Evolutionary conservation across 345 rosid species (phyloP).

Genomic region (Anastatica hierochuntica): DNA sequence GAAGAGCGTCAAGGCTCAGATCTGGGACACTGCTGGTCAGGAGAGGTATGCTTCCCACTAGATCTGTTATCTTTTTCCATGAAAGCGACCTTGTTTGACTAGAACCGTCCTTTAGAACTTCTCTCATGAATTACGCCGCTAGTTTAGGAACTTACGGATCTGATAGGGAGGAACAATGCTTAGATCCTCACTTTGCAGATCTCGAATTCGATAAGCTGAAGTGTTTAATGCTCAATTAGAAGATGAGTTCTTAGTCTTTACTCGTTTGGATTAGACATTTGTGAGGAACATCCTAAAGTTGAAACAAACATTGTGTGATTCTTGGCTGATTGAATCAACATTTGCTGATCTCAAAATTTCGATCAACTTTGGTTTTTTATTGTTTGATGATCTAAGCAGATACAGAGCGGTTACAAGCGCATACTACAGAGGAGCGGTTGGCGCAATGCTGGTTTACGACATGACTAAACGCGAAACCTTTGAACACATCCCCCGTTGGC

Average conservation of each 20-base stretch:
- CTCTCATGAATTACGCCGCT: too few relatives aligned
- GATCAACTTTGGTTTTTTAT: not conserved
- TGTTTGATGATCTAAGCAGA: slow-evolving; percentile 21
- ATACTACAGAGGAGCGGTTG: slow-evolving; percentile 83
- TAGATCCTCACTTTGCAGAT: not conserved
- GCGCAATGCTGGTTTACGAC: slow-evolving; percentile 79
- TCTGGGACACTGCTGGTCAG: slow-evolving; percentile 99
- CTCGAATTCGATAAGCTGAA: not conserved
- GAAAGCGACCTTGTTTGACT: too few relatives aligned
- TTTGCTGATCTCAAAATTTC: not conserved
- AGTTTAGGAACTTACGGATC: too few relatives aligned
- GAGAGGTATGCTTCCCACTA: slow-evolving; percentile 42
- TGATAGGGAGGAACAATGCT: too few relatives aligned
- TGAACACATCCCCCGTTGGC: slow-evolving; percentile 81
- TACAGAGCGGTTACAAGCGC: slow-evolving; percentile 87
- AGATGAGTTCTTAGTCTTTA: not conserved
- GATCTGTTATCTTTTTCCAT: too few relatives aligned
- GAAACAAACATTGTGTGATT: too few relatives aligned
- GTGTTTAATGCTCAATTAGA: too few relatives aligned
- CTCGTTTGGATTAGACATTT: not conserved
- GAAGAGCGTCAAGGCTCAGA: slow-evolving; percentile 89
- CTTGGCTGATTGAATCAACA: not conserved
- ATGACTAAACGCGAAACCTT: slow-evolving; percentile 62
- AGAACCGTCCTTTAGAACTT: too few relatives aligned
- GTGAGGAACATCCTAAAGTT: too few relatives aligned